Conservation (phyloP, 225 moss, liverwort and hornwort species). For the Ulota crispa region DNA sequence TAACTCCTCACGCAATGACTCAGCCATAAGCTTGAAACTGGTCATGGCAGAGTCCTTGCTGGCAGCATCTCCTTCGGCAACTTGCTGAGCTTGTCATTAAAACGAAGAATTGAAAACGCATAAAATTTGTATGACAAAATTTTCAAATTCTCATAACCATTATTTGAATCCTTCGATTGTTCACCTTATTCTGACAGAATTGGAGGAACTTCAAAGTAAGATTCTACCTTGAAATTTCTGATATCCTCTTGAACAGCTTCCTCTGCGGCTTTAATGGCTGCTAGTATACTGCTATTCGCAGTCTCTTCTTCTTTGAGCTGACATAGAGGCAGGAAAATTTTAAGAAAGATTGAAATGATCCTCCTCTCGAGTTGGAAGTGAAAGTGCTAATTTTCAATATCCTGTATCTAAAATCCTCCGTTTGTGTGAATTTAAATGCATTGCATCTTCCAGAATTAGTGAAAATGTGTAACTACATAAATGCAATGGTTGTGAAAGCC, state of each 20-base stretch:
- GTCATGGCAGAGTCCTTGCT: slow-evolving; percentile 11
- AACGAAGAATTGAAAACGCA: not conserved
- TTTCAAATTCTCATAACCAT: not conserved
- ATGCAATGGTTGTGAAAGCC: not conserved
- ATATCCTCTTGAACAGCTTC: slow-evolving; percentile 36
- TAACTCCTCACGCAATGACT: slow-evolving; percentile 32
- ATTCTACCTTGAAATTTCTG: slow-evolving; percentile 34
- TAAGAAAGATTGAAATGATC: slow-evolving; percentile 4
- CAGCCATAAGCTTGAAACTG: slow-evolving; percentile 23
- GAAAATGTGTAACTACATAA: not conserved
- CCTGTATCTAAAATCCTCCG: not conserved
- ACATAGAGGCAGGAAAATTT: slow-evolving; percentile 22
- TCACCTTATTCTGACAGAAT: not conserved
- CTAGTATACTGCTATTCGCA: slow-evolving; percentile 45
- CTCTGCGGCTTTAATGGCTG: slow-evolving; percentile 35
- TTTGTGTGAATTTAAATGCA: not conserved
- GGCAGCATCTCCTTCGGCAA: slow-evolving; percentile 22
- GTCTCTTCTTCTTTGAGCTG: slow-evolving; percentile 59
- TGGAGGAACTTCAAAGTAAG: not conserved
- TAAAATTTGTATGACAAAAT: not conserved
- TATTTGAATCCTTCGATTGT: not conserved
- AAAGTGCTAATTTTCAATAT: not conserved
- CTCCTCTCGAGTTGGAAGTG: slow-evolving; percentile 1
- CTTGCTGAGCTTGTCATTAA: slow-evolving; percentile 18
- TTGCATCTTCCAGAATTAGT: not conserved